A percentile compares a stretch with the other conserved stretches of the same genome.
Evolutionary conservation across 768 basidiomycete species (phyloP).

Genomic region (Thelephora aurantiotincta): DNA sequence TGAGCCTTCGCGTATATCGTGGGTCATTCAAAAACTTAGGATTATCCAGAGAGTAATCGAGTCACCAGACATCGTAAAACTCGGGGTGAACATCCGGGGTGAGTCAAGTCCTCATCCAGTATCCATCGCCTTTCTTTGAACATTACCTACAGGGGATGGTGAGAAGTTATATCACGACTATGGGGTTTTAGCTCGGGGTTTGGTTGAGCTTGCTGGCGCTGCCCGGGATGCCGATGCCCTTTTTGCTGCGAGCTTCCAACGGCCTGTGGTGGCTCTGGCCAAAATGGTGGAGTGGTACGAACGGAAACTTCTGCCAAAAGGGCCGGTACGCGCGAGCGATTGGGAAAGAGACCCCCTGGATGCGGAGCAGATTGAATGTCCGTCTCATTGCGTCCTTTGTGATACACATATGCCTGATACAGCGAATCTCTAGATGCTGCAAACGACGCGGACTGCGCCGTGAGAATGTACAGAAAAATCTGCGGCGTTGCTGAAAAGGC

Average conservation of each 20-base stretch:
- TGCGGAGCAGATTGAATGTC: constrained; percentile 25
- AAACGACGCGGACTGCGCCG: constrained; percentile 34
- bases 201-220: constrained; percentile 32
- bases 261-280: constrained; percentile 27
- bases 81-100: constrained; percentile 36
- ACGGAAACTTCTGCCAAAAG: constrained; percentile 25
- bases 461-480: constrained; percentile 29
- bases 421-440: constrained; percentile 26
- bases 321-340: constrained; percentile 29
- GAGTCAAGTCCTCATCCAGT: constrained; percentile 8
- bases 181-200: constrained; percentile 24
- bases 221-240: constrained; percentile 24
- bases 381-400: constrained; percentile 1
- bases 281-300: constrained; percentile 29
- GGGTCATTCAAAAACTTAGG: background rate
- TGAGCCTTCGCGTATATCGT: constrained; percentile 8
- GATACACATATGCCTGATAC: background rate
- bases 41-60: constrained; percentile 29
- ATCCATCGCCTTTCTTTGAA: background rate
- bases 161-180: constrained; percentile 33
- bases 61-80: constrained; percentile 23
- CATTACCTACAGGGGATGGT: constrained; percentile 25
- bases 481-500: constrained; percentile 16
- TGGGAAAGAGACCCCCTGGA: constrained; percentile 27
- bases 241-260: constrained; percentile 20